Evolutionary conservation across 1,284 basidiomycete genomes (phyloP).

Genomic region (Puccinia sorghi): DNA sequence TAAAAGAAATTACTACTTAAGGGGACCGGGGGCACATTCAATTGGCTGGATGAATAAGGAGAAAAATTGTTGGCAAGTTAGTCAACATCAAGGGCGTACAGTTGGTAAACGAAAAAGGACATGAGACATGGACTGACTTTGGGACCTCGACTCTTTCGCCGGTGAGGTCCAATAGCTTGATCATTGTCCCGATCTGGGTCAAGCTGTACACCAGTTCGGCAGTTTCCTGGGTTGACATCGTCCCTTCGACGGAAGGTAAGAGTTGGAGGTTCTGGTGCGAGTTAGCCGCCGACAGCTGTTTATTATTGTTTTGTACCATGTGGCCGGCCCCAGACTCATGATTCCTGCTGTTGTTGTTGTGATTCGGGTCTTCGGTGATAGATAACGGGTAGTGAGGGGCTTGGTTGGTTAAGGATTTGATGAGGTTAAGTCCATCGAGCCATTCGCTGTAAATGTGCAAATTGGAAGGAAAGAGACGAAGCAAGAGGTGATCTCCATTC

Average conservation of each 20-base stretch:
- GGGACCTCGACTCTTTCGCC: slow-evolving; percentile 91
- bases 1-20: slow-evolving; percentile 35
- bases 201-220: slow-evolving; percentile 75
- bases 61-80: background rate
- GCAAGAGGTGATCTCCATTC: slow-evolving; percentile 68
- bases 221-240: slow-evolving; percentile 79
- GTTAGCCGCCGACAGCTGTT: slow-evolving; percentile 48
- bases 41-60: background rate
- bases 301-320: slow-evolving; percentile 53
- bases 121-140: slow-evolving; percentile 22
- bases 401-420: slow-evolving; percentile 43
- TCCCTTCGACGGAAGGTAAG: slow-evolving; percentile 67
- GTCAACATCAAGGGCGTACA: background rate
- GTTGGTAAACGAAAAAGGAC: too few species aligned
- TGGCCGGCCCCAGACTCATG: background rate
- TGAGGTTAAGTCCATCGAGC: slow-evolving; percentile 90
- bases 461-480: slow-evolving; percentile 83
- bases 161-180: slow-evolving; percentile 84
- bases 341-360: background rate
- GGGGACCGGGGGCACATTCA: slow-evolving; percentile 11
- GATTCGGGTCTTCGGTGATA: slow-evolving; percentile 50
- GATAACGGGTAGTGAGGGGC: background rate
- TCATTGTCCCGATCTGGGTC: slow-evolving; percentile 90
- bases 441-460: slow-evolving; percentile 86
- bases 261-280: background rate